Conservation (phyloP, 345 rosid genomes). For the Dovyalis caffra region DNA sequence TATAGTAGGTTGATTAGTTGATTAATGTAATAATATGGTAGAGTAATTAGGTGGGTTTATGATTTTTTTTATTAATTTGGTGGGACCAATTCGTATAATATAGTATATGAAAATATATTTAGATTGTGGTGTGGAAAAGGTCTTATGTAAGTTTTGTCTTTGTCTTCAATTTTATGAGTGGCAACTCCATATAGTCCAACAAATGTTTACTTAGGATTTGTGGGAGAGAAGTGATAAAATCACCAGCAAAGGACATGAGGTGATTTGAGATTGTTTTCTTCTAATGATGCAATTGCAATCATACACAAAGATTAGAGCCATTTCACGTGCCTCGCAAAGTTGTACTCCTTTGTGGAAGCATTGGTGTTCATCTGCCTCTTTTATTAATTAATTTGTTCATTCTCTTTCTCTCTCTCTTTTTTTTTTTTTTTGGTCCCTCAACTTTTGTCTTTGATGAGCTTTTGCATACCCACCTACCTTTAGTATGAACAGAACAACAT, state of each 20-base stretch:
- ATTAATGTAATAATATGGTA: neutral
- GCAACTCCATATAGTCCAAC: neutral
- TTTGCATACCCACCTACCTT: no score
- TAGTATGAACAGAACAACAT: no score
- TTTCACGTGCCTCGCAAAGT: neutral
- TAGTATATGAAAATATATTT: neutral
- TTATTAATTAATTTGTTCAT: neutral
- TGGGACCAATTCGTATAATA: neutral
- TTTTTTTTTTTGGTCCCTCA: neutral
- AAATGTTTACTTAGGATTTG: no score
- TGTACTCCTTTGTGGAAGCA: conserved; percentile 27
- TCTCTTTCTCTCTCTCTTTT: accelerated
- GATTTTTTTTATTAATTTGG: neutral
- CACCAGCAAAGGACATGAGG: neutral
- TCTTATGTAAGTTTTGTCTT: conserved; percentile 8
- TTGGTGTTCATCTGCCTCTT: neutral
- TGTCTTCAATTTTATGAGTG: neutral
- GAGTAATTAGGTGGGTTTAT: neutral
- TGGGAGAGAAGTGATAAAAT: neutral
- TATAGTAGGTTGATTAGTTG: neutral
- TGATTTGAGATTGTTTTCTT: neutral
- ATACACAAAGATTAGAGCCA: neutral
- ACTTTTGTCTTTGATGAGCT: neutral
- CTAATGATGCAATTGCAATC: neutral
- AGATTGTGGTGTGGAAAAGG: conserved; percentile 6